phyloP scores from a whole-genome alignment of 176 grass and related monocot genomes.

The Rhynchospora tenuis region DNA sequence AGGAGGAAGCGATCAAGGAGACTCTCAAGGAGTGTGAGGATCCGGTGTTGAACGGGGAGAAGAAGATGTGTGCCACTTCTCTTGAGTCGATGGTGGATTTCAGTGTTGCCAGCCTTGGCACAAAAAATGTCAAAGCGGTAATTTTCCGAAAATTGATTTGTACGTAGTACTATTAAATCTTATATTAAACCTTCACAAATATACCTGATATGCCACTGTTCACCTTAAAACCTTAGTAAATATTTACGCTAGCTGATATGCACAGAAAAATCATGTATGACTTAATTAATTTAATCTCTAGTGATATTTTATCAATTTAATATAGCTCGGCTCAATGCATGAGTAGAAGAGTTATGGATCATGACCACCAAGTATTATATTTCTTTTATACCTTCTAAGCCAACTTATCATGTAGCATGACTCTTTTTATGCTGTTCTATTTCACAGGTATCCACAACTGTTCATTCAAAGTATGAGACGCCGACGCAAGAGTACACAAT shows the following conservation, averaged over 20 bases:
- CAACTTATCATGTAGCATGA: background rate
- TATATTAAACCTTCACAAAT: background rate
- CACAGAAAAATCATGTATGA: background rate
- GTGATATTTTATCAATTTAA: background rate
- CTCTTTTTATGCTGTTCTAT: background rate
- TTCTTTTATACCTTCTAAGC: background rate
- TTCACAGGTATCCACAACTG: slow-evolving; percentile 31
- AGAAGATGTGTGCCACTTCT: slow-evolving; percentile 74
- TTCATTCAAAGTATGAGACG: slow-evolving; percentile 25
- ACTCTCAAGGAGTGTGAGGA: slow-evolving; percentile 66
- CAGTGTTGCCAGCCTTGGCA: slow-evolving; percentile 56
- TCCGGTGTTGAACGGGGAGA: slow-evolving; percentile 41
- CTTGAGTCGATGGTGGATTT: slow-evolving; percentile 96
- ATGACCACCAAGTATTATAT: background rate
- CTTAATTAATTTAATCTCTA: background rate
- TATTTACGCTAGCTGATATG: no score
- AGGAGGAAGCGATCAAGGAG: slow-evolving; percentile 43
- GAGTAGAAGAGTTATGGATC: background rate
- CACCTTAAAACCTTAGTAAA: background rate
- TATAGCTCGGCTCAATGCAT: background rate
- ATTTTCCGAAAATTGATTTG: background rate
- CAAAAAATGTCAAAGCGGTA: slow-evolving; percentile 39
- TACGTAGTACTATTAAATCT: background rate
- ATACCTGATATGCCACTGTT: background rate
- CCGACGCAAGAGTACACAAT: slow-evolving; percentile 55